Conservation (phyloP, 371 early-diverging fungal genomes). For the Saksenaea oblongispora region DNA sequence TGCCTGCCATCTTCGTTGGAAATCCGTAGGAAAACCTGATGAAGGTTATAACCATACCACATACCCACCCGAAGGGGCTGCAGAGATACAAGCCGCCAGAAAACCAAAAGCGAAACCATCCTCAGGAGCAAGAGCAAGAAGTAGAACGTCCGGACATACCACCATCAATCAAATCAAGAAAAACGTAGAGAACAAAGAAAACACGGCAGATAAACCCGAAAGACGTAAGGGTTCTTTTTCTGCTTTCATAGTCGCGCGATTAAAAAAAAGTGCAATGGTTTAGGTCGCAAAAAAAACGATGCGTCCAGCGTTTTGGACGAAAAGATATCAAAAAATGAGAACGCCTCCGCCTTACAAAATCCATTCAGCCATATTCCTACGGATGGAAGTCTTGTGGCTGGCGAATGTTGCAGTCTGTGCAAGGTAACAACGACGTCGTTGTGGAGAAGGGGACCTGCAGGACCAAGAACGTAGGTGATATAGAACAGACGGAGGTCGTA, state of each 20-base stretch:
- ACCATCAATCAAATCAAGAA: background rate
- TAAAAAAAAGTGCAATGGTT: background rate
- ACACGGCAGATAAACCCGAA: background rate
- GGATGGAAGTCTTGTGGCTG: background rate
- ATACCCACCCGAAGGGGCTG: conserved; percentile 1
- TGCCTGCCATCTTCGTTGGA: conserved; percentile 2
- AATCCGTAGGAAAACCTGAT: conserved; percentile 3
- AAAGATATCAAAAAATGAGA: background rate
- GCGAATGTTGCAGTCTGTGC: conserved; percentile 8
- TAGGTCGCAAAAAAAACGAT: background rate
- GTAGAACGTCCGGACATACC: background rate
- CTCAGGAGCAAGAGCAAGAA: background rate
- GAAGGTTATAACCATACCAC: background rate
- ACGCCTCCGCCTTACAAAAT: background rate
- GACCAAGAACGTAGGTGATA: conserved; percentile 32
- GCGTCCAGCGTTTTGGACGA: background rate
- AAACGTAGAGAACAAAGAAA: background rate
- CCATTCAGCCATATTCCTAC: conserved; percentile 1
- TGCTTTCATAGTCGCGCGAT: background rate
- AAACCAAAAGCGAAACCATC: background rate
- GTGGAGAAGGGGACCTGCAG: conserved; percentile 43
- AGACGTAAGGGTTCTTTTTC: background rate
- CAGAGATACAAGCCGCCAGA: background rate
- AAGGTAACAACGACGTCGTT: conserved; percentile 18
- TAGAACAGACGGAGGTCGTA: background rate